Evolutionary conservation across 2,329 filamentous ascomycete genomes (phyloP), one percentile per base, ranked within the genome.

Genomic region (Colletotrichum aenigma): DNA sequence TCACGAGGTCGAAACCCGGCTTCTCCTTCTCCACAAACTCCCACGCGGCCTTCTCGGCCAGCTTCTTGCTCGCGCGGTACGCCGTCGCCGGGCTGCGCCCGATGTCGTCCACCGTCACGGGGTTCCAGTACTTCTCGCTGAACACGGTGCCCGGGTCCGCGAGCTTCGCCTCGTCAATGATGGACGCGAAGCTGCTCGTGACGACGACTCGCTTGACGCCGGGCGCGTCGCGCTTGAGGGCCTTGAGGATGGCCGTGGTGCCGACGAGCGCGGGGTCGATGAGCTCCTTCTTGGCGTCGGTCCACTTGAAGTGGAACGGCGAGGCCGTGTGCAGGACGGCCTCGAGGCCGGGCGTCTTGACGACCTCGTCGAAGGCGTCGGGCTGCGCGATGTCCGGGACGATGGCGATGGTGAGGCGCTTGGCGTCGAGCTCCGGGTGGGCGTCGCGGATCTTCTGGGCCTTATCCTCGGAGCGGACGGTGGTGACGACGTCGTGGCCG

Each of bases 371-470:
- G 82, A 98, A 98, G 73, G 95, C 95, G 71, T 89, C 89, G 58
- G 92, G 89, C 80, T 92, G 84, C 5, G 94, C 94, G 78, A 98
- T 94, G 81, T 98, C 95, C 21, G 93, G 91, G 28, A 97, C 95
- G 79, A 97, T 92, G 71, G 83, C 86, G 15, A 89, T 85, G 36
- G 84, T 80, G 21, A 92, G 88, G 36, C 86, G 85, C 16, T 90
- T 85, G 60, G 81, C 79, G 74, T 80, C 80, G 75, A 86, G 81
- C 24, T 83, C 81, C 3, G 88, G 84, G 80, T 91, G 86, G 12
- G 89, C 87, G 67, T 85, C 83, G 62, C 87, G 87, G 76, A 92
- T 89, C 78, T 86, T 86, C 60, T 85, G 78, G 21, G 90, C 90
- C 80, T 92, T 91, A 62, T 87, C 85, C 77, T 91, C 86, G 61